Evolutionary conservation across 257 asterid genomes (phyloP).

Genomic region (Nicotiana tomentosiformis): DNA sequence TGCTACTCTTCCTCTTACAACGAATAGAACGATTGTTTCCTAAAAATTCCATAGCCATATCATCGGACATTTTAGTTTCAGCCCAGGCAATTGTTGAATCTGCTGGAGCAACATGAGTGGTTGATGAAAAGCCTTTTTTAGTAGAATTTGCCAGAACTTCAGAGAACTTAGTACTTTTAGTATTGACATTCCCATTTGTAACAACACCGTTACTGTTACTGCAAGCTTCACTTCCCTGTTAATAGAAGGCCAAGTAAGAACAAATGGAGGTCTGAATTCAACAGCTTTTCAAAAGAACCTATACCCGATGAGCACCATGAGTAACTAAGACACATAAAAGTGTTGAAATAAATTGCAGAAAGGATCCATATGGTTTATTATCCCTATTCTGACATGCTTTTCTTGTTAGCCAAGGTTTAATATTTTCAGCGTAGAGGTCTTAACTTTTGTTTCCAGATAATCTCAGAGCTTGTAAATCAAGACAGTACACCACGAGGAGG

Average conservation of each 20-base stretch:
- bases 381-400: not conserved
- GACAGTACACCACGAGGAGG: not conserved
- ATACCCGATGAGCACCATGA: not conserved
- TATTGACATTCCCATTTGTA: slow-evolving; percentile 33
- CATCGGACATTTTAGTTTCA: slow-evolving; percentile 29
- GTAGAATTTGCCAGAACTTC: slow-evolving; percentile 29
- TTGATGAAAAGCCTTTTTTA: slow-evolving; percentile 28
- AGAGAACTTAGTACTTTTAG: slow-evolving; percentile 29
- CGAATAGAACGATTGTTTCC: slow-evolving; percentile 36
- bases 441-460: not conserved
- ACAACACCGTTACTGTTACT: slow-evolving; percentile 24
- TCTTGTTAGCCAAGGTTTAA: not conserved
- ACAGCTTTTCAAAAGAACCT: not conserved
- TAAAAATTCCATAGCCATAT: slow-evolving; percentile 31
- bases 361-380: not conserved
- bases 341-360: not conserved
- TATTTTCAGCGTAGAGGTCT: not conserved
- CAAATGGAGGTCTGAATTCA: not conserved
- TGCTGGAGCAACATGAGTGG: slow-evolving; percentile 27
- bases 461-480: not conserved
- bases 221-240: slow-evolving; percentile 59
- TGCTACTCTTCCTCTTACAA: slow-evolving; percentile 62
- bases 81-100: slow-evolving; percentile 25
- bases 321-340: not conserved
- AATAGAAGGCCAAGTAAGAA: not conserved